phyloP scores from a whole-genome alignment of 2,329 filamentous ascomycete species.

The Clonostachys byssicola region DNA sequence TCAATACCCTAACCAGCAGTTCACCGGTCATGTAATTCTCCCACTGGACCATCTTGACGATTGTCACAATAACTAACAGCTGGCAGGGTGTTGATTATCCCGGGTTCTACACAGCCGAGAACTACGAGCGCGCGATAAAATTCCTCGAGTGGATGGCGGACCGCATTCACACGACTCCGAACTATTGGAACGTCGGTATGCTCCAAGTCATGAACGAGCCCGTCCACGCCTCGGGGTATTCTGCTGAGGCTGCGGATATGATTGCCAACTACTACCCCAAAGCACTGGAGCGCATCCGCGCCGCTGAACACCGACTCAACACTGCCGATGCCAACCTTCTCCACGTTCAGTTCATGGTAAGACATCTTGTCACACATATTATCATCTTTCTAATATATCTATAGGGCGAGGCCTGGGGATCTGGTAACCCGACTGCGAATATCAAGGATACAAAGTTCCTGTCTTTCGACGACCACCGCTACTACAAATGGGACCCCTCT shows the following conservation, averaged over 20 bases:
- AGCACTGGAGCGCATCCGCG: constrained; percentile 31
- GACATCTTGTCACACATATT: constrained; percentile 8
- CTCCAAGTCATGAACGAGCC: constrained; percentile 57
- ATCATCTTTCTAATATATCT: neutral
- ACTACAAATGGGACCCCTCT: constrained; percentile 45
- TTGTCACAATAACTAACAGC: neutral
- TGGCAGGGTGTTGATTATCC: constrained; percentile 7
- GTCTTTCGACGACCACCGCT: constrained; percentile 56
- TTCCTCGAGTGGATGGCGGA: constrained; percentile 52
- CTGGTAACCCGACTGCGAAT: constrained; percentile 43
- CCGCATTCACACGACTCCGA: constrained; percentile 40
- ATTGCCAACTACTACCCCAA: constrained; percentile 1
- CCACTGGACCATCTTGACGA: too few relatives aligned
- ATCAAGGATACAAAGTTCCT: constrained; percentile 35
- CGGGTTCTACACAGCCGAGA: constrained; percentile 51
- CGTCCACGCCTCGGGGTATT: neutral
- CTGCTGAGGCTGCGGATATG: constrained; percentile 1
- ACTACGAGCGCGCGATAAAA: constrained; percentile 49
- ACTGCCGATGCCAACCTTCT: constrained; percentile 36
- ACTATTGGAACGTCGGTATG: constrained; percentile 53
- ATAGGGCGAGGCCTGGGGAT: constrained; percentile 36
- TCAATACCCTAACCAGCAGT: constrained; percentile 25
- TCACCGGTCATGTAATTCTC: constrained; percentile 29
- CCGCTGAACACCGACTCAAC: constrained; percentile 35
- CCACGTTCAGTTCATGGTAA: constrained; percentile 46